Evolutionary conservation across 768 basidiomycete genomes (phyloP).

Genomic region (Suillus variegatus): DNA sequence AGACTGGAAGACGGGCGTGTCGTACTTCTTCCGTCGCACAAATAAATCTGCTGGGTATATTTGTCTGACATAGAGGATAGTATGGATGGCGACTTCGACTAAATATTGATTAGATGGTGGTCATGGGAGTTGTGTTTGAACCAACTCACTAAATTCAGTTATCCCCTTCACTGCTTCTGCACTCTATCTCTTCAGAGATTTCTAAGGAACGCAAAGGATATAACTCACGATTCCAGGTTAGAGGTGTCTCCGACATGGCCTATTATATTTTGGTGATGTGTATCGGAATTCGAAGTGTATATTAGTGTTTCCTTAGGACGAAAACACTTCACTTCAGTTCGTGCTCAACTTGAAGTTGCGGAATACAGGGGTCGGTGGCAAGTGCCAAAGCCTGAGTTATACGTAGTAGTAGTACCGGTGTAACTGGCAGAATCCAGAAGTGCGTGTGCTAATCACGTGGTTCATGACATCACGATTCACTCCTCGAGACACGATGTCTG

Average conservation of each 20-base stretch:
- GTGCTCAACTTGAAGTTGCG: not conserved
- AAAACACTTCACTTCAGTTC: not conserved
- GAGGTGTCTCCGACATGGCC: conserved; percentile 27
- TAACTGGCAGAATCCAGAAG: no score
- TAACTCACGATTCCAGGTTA: conserved; percentile 42
- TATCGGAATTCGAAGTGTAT: not conserved
- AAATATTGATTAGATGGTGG: conserved; percentile 13
- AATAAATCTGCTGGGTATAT: conserved; percentile 91
- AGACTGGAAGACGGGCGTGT: conserved; percentile 89
- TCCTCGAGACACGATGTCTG: no score
- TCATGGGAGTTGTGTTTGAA: not conserved
- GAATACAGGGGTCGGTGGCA: not conserved
- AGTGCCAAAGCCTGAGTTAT: no score
- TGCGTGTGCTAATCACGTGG: no score
- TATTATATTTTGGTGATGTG: not conserved
- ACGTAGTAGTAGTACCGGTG: no score
- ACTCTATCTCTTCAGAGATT: conserved; percentile 11
- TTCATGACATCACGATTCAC: no score
- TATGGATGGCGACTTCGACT: conserved; percentile 96
- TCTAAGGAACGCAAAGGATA: not conserved
- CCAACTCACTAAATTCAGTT: conserved; percentile 66
- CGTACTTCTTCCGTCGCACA: conserved; percentile 84
- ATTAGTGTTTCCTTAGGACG: not conserved
- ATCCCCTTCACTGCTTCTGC: conserved; percentile 66
- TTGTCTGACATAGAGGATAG: conserved; percentile 87